Evolutionary conservation across 164 flowering plant genomes (phyloP).

Genomic region (Piper longum): DNA sequence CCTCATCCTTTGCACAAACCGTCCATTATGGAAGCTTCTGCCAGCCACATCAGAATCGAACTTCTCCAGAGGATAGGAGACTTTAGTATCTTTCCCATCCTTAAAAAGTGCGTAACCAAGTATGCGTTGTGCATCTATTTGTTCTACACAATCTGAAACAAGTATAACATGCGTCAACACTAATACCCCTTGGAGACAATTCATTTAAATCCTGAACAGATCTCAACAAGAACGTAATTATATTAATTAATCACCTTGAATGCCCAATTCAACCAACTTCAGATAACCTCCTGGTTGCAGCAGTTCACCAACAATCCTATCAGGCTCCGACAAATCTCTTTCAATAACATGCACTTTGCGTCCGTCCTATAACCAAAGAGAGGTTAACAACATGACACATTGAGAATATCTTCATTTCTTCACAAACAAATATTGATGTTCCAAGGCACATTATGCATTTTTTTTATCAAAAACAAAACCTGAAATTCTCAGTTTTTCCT

Average conservation of each 20-base stretch:
- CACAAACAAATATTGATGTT: neutral
- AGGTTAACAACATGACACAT: neutral
- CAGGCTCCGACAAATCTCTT: conserved; percentile 86
- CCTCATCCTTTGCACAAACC: conserved; percentile 84
- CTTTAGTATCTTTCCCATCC: conserved; percentile 58
- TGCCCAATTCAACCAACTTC: conserved; percentile 73
- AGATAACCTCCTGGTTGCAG: conserved; percentile 96
- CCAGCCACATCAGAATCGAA: conserved; percentile 83
- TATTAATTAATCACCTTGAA: conserved; percentile 39
- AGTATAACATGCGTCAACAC: neutral
- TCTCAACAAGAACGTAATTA: too few relatives aligned
- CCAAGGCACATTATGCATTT: too few relatives aligned
- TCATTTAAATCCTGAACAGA: neutral
- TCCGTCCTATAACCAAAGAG: conserved; percentile 46
- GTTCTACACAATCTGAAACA: conserved; percentile 72
- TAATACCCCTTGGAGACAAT: too few relatives aligned
- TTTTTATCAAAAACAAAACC: too few relatives aligned
- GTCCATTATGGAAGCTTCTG: conserved; percentile 94
- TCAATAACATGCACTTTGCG: conserved; percentile 79
- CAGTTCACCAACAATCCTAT: conserved; percentile 88
- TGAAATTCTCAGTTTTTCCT: too few relatives aligned
- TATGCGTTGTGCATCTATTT: conserved; percentile 84
- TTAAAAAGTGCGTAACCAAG: conserved; percentile 90
- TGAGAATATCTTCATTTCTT: neutral
- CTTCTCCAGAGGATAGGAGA: conserved; percentile 78